phyloP scores from a whole-genome alignment of 169 alveolate species.

The Nephromyces sp. region DNA sequence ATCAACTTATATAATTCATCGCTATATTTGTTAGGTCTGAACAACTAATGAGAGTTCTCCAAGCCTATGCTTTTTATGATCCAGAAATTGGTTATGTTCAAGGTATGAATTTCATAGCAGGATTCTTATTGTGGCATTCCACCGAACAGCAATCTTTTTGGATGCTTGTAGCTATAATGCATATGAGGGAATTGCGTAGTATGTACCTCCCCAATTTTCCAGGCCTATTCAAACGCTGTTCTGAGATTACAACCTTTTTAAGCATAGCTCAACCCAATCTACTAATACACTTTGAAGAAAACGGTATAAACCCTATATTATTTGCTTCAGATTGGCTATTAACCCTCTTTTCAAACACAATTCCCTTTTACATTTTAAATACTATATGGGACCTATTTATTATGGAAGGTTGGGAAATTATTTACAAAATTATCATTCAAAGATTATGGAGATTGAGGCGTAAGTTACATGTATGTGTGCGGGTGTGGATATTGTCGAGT shows the following conservation, averaged over 20 bases:
- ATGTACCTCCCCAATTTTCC: slow-evolving; percentile 42
- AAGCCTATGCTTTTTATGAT: slow-evolving; percentile 22
- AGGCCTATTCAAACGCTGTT: background rate
- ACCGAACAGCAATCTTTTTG: slow-evolving; percentile 41
- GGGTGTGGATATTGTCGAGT: no score
- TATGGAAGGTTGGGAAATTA: slow-evolving; percentile 62
- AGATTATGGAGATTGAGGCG: slow-evolving; percentile 29
- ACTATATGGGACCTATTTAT: slow-evolving; percentile 60
- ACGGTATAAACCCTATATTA: slow-evolving; percentile 56
- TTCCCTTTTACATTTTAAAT: slow-evolving; percentile 46
- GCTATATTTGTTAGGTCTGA: no score
- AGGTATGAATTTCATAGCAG: slow-evolving; percentile 72
- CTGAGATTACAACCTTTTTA: background rate
- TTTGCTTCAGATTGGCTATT: slow-evolving; percentile 68
- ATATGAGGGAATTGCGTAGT: slow-evolving; percentile 58
- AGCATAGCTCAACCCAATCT: background rate
- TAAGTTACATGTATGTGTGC: no score
- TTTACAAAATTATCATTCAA: slow-evolving; percentile 47
- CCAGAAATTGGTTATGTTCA: slow-evolving; percentile 68
- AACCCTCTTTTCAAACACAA: slow-evolving; percentile 60
- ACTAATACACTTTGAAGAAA: background rate
- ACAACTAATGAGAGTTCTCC: slow-evolving; percentile 6
- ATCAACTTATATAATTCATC: no score
- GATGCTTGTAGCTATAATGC: slow-evolving; percentile 48
- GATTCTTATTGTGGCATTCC: slow-evolving; percentile 68